Evolutionary conservation across 2,329 filamentous ascomycete genomes (phyloP), one percentile per base, ranked within the genome.

Genomic region (Didymella glomerata): DNA sequence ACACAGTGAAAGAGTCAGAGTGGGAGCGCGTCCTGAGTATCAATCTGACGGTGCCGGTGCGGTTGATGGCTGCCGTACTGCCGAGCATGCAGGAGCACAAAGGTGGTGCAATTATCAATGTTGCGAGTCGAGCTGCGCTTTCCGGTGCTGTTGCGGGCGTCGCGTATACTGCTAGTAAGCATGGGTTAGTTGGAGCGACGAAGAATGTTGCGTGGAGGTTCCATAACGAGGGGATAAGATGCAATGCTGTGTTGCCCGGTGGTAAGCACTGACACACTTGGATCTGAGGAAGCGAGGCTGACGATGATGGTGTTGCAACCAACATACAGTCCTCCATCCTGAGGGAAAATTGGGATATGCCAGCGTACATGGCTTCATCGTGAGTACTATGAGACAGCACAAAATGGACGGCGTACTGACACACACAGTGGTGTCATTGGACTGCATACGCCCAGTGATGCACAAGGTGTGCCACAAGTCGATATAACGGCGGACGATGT

Each of bases 131-230:
- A 36, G 66, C 70, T 2, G 64, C 60, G 5, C 63, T 73, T 14
- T 77, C 76, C 48, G 80, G 80, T 42, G 79, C 78, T 2, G 66
- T 71, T 0, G 73, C 77, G 1, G 81, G 80, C 2, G 71, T 81
- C 24, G 80, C 80, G 10, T 82, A 82, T 57, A 83, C 81, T 24
- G 76, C 79, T 8, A 78, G 75, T 50, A 80, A 82, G 64, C 79
- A 81, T 65, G 78, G 77, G 0, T 68, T 82, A 36, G 76, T 80
- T 57, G 80, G 80, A 8, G 78, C 79, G 10, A 83, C 80, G 1
- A 82, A 81, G 62, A 81, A 81, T 54, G 78, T 81, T 0, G 80
- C 81, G 16, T 83, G 78, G 76, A 70, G 79, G 6, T 82, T 81
- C 60, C 75, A 75, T 22, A 74, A 79, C 36, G 77, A 82, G 28